Percentiles rank a stretch among this genome's conserved stretches.
Conservation (phyloP, 2,329 filamentous ascomycete genomes). For the Fusarium lyarnte region DNA sequence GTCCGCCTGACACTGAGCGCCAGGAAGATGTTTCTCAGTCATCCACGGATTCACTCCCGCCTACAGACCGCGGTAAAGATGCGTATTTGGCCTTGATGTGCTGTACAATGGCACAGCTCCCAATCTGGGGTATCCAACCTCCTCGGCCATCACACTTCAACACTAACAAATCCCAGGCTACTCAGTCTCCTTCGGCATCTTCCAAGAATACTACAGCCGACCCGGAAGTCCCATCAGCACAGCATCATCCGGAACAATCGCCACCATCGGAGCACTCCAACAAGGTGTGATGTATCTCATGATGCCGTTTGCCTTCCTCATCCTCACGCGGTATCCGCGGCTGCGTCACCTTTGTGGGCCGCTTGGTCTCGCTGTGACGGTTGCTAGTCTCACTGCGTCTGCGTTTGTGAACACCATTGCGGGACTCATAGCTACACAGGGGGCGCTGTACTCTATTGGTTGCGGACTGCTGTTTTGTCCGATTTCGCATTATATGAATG, state of each 20-base stretch:
- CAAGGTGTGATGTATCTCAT: conserved; percentile 63
- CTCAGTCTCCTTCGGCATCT: conserved; percentile 67
- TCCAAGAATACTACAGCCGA: conserved; percentile 72
- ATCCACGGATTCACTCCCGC: conserved; percentile 26
- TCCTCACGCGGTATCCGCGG: conserved; percentile 54
- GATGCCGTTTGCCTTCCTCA: conserved; percentile 57
- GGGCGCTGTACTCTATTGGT: conserved; percentile 66
- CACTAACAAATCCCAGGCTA: conserved; percentile 32
- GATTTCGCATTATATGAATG: conserved; percentile 65
- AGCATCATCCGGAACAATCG: conserved; percentile 48
- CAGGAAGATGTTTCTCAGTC: not conserved
- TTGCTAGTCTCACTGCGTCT: conserved; percentile 58
- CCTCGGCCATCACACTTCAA: accelerated
- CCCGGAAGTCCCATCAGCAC: conserved; percentile 59
- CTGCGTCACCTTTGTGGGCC: conserved; percentile 53
- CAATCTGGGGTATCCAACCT: conserved; percentile 42
- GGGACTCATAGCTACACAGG: conserved; percentile 66
- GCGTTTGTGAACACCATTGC: conserved; percentile 60
- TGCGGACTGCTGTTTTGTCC: conserved; percentile 62
- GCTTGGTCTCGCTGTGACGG: conserved; percentile 58
- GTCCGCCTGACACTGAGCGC: not conserved
- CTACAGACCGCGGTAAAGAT: conserved; percentile 42
- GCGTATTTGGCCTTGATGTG: conserved; percentile 46
- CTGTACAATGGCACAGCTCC: conserved; percentile 45
- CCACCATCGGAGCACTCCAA: conserved; percentile 37